Evolutionary conservation across 495 filamentous ascomycete species (phyloP).

Genomic region (Penicillium riverlandense): DNA sequence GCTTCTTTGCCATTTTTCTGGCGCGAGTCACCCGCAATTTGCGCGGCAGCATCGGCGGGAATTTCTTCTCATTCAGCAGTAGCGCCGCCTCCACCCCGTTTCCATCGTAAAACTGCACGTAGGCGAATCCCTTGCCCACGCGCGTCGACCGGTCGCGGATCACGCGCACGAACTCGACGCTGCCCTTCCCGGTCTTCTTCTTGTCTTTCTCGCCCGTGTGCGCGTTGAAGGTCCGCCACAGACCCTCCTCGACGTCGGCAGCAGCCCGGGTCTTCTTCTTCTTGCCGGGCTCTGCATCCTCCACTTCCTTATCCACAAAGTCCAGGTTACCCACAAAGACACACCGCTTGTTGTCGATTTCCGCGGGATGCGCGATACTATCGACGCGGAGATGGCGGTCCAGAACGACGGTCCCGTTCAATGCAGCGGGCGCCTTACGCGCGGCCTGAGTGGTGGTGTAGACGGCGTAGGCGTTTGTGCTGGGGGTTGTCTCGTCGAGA

Average conservation of each 20-base stretch:
- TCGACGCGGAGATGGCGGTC: slow-evolving; percentile 89
- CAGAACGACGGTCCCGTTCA: slow-evolving; percentile 81
- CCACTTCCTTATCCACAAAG: slow-evolving; percentile 80
- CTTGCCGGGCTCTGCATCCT: slow-evolving; percentile 46
- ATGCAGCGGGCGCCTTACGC: slow-evolving; percentile 61
- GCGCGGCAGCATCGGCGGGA: slow-evolving; percentile 84
- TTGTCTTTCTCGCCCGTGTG: slow-evolving; percentile 38
- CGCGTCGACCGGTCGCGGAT: slow-evolving; percentile 81
- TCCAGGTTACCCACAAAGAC: slow-evolving; percentile 96
- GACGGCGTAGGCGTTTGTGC: slow-evolving; percentile 90
- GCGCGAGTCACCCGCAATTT: slow-evolving; percentile 81
- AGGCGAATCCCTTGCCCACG: slow-evolving; percentile 95
- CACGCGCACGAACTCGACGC: slow-evolving; percentile 89
- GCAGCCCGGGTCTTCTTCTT: slow-evolving; percentile 63
- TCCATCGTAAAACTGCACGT: slow-evolving; percentile 89
- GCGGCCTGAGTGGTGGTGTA: slow-evolving; percentile 68
- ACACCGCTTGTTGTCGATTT: slow-evolving; percentile 77
- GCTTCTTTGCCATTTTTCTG: slow-evolving; percentile 66
- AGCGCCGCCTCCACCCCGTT: slow-evolving; percentile 86
- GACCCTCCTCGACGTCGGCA: slow-evolving; percentile 86
- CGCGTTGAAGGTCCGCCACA: slow-evolving; percentile 77
- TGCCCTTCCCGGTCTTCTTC: slow-evolving; percentile 49
- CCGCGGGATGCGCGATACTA: slow-evolving; percentile 77
- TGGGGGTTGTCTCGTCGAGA: slow-evolving; percentile 82
- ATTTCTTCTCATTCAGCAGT: slow-evolving; percentile 80